Conservation (phyloP, 2,329 filamentous ascomycete species). For the Fusarium sp. region DNA sequence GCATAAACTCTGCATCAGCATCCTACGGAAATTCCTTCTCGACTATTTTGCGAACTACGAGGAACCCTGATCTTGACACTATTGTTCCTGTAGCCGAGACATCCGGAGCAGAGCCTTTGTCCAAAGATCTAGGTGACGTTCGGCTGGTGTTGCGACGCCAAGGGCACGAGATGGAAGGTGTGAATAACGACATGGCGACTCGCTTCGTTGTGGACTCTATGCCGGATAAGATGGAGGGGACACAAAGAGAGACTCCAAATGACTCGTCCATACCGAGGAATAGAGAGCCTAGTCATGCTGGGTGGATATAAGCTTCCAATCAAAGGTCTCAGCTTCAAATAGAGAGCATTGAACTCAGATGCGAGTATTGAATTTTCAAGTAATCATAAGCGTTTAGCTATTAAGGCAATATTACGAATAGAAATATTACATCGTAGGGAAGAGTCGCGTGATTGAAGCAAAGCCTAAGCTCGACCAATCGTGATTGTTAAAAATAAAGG, state of each 20-base stretch:
- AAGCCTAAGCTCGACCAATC: no score
- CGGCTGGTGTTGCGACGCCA: not conserved
- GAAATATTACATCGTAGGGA: no score
- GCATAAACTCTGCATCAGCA: not conserved
- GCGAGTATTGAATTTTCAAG: not conserved
- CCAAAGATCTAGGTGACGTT: not conserved
- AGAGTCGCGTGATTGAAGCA: no score
- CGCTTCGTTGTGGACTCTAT: not conserved
- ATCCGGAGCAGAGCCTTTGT: slow-evolving; percentile 6
- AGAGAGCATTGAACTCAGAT: not conserved
- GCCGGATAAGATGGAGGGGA: not conserved
- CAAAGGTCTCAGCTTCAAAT: no score
- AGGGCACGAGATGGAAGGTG: rapidly evolving
- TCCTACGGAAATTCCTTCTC: slow-evolving; percentile 15
- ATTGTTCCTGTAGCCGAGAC: not conserved
- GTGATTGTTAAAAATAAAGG: no score
- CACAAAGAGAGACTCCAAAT: no score
- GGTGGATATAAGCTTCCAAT: no score
- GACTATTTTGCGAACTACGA: slow-evolving; percentile 14
- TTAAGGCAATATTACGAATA: no score
- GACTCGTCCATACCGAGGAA: rapidly evolving
- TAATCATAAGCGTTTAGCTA: no score
- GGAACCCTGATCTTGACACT: slow-evolving; percentile 9
- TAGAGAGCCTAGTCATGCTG: not conserved
- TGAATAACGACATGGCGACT: not conserved